Evolutionary conservation across 2,329 filamentous ascomycete genomes (phyloP).

Genomic region (Phaeosphaeriaceae sp.): DNA sequence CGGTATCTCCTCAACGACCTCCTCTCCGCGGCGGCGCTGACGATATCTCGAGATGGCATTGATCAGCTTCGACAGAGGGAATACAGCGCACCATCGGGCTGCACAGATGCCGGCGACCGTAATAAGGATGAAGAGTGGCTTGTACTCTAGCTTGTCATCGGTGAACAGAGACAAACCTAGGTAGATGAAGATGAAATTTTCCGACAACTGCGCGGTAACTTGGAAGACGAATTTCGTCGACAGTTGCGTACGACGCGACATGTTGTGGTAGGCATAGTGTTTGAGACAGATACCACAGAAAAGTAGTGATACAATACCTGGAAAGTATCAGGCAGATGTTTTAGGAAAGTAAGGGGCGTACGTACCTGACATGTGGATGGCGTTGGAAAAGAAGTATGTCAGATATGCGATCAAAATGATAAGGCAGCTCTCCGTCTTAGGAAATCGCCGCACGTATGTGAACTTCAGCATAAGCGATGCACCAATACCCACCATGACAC

Average conservation of each 20-base stretch:
- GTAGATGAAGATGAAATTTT: slow-evolving; percentile 99
- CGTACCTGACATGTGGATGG: slow-evolving; percentile 92
- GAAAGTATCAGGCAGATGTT: slow-evolving; percentile 17
- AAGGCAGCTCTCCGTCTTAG: slow-evolving; percentile 95
- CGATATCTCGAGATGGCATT: slow-evolving; percentile 93
- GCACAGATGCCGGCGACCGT: slow-evolving; percentile 91
- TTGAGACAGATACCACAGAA: slow-evolving; percentile 99
- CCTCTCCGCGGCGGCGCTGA: slow-evolving; percentile 73
- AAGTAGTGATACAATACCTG: slow-evolving; percentile 92
- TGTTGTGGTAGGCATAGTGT: slow-evolving; percentile 99
- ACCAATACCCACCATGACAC: slow-evolving; percentile 82
- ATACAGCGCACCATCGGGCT: slow-evolving; percentile 92
- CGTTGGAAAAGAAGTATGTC: slow-evolving; percentile 97
- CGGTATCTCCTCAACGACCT: slow-evolving; percentile 81
- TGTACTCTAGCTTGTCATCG: slow-evolving; percentile 85
- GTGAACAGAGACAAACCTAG: slow-evolving; percentile 94
- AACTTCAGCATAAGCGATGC: slow-evolving; percentile 93
- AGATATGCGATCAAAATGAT: slow-evolving; percentile 94
- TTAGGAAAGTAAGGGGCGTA: slow-evolving; percentile 11
- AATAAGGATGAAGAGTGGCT: slow-evolving; percentile 93
- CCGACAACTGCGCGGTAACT: slow-evolving; percentile 90
- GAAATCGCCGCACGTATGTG: slow-evolving; percentile 88
- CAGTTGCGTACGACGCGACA: slow-evolving; percentile 95
- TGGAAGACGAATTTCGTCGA: slow-evolving; percentile 98
- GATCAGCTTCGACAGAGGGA: slow-evolving; percentile 86